phyloP scores from a whole-genome alignment of 1,284 basidiomycete genomes.

The Rhodotorula glutinis region DNA sequence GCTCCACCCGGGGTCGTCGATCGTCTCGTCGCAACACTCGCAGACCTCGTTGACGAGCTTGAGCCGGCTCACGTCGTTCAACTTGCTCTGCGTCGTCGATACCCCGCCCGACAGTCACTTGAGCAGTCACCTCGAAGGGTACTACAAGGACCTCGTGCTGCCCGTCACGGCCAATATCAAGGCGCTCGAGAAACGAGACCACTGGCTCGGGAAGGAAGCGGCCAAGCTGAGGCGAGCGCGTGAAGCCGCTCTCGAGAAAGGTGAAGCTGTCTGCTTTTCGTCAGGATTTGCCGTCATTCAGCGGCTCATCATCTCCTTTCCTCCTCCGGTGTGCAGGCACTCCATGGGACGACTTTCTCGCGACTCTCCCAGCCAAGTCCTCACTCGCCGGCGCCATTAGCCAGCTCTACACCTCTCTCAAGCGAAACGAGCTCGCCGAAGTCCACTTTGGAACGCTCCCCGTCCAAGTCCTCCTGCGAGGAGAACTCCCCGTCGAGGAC shows the following conservation, averaged over 20 bases:
- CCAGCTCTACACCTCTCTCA: conserved; percentile 32
- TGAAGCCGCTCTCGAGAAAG: conserved; percentile 54
- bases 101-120: conserved; percentile 67
- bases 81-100: conserved; percentile 82
- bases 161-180: conserved; percentile 60
- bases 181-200: conserved; percentile 75
- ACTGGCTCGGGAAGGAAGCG: conserved; percentile 72
- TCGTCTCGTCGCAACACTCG: conserved; percentile 37
- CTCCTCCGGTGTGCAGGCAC: background rate
- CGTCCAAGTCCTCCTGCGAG: conserved; percentile 36
- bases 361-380: conserved; percentile 22
- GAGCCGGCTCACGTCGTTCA: conserved; percentile 69
- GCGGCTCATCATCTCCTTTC: too few relatives aligned
- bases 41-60: conserved; percentile 28
- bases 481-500: conserved; percentile 36
- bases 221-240: conserved; percentile 64
- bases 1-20: conserved; percentile 21
- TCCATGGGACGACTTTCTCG: conserved; percentile 17
- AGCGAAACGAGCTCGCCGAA: conserved; percentile 28
- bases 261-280: conserved; percentile 4
- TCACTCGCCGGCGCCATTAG: conserved; percentile 31
- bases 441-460: conserved; percentile 27
- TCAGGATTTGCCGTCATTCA: too few relatives aligned
- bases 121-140: conserved; percentile 65
- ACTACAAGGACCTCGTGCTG: conserved; percentile 83